phyloP scores from a whole-genome alignment of 129 eudicot species.

The Ambrosia trifida region DNA sequence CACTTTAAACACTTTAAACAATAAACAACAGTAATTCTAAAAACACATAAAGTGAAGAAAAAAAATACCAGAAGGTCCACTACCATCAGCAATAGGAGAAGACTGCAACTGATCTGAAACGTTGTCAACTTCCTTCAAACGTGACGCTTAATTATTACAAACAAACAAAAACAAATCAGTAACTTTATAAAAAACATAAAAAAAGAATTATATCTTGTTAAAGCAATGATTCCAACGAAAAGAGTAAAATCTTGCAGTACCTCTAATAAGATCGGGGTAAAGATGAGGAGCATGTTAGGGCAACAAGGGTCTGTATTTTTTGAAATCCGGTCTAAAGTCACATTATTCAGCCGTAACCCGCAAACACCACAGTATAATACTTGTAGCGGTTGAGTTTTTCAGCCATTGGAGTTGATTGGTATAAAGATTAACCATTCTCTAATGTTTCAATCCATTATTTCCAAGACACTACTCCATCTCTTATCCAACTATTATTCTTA shows the following conservation, averaged over 20 bases:
- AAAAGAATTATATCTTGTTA: not conserved
- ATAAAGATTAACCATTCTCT: too few species aligned
- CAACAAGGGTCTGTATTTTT: too few species aligned
- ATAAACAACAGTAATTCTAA: not conserved
- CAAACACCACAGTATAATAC: too few species aligned
- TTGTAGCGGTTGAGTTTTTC: too few species aligned
- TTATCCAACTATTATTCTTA: too few species aligned
- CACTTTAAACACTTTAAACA: too few species aligned
- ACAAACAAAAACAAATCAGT: not conserved
- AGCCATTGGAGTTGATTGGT: too few species aligned
- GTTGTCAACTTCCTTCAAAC: slow-evolving; percentile 59
- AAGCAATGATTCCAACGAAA: not conserved
- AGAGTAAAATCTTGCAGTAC: slow-evolving; percentile 16
- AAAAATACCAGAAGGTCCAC: slow-evolving; percentile 35
- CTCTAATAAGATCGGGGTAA: slow-evolving; percentile 70
- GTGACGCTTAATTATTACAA: slow-evolving; percentile 25
- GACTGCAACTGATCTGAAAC: slow-evolving; percentile 74
- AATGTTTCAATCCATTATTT: too few species aligned
- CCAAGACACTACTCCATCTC: too few species aligned
- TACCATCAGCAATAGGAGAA: slow-evolving; percentile 52
- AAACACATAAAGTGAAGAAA: not conserved
- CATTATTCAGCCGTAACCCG: too few species aligned
- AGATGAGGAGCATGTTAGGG: too few species aligned
- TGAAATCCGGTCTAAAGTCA: too few species aligned
- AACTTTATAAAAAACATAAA: not conserved